Percentiles rank a stretch among this genome's conserved stretches.
phyloP scores from a whole-genome alignment of 179 eudicot genomes.

The Amaranthus tricolor region DNA sequence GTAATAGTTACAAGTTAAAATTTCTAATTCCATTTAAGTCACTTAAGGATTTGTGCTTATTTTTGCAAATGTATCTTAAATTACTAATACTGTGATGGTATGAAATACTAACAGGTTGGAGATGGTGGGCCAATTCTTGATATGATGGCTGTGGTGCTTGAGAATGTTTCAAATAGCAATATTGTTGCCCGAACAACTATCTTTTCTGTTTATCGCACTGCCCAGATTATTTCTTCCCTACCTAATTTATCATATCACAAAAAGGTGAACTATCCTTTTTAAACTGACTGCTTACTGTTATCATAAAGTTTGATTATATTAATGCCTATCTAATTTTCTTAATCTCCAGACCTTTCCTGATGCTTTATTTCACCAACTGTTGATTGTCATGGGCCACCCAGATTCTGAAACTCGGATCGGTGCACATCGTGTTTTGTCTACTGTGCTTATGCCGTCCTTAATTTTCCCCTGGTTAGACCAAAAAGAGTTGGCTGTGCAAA shows the following conservation, averaged over 20 bases:
- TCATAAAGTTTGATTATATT: background rate
- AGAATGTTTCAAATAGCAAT: constrained; percentile 62
- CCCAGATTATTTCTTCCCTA: constrained; percentile 61
- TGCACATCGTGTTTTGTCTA: constrained; percentile 72
- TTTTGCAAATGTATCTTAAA: background rate
- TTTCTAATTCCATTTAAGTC: background rate
- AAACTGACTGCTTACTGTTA: constrained; percentile 1
- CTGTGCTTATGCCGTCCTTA: constrained; percentile 79
- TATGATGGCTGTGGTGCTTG: constrained; percentile 88
- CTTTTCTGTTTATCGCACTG: constrained; percentile 62
- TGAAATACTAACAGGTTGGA: constrained; percentile 58
- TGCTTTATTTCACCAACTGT: constrained; percentile 88
- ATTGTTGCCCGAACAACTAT: constrained; percentile 64
- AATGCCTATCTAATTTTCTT: constrained; percentile 17
- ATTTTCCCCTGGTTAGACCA: constrained; percentile 49
- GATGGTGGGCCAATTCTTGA: constrained; percentile 92
- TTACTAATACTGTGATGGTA: constrained; percentile 11
- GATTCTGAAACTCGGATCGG: constrained; percentile 80
- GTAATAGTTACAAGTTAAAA: background rate
- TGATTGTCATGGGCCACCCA: constrained; percentile 83
- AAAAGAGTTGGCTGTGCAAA: constrained; percentile 22
- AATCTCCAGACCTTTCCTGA: constrained; percentile 79
- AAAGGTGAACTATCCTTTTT: constrained; percentile 47
- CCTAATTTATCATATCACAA: constrained; percentile 78
- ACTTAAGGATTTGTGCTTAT: background rate